Conservation (phyloP, 208 protist species). For the Leptomonas seymouri region DNA sequence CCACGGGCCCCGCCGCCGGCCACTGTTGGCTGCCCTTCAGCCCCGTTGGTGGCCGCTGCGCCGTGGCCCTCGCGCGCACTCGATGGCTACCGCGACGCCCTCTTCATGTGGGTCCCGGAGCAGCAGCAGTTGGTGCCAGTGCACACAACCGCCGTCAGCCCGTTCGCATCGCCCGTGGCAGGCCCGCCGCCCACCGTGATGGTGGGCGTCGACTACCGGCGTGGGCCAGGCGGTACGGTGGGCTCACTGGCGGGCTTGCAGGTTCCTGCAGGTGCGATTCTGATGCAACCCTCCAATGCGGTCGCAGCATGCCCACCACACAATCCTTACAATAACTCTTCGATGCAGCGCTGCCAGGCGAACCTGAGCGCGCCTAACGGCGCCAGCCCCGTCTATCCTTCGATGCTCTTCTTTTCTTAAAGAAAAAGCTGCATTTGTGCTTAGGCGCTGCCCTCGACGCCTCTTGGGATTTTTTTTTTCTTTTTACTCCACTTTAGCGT, state of each 20-base stretch:
- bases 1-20: not conserved
- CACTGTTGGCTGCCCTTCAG: not conserved
- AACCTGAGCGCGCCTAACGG: not conserved
- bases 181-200: not conserved
- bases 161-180: not conserved
- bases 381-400: conserved; percentile 4
- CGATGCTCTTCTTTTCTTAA: conserved; percentile 14
- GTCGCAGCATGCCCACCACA: not conserved
- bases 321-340: not conserved
- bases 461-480: too few relatives aligned
- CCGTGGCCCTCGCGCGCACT: conserved; percentile 20
- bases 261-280: conserved; percentile 20
- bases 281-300: conserved; percentile 23
- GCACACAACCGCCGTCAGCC: not conserved
- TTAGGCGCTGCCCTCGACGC: too few relatives aligned
- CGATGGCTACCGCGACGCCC: conserved; percentile 20
- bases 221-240: not conserved
- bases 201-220: conserved; percentile 13
- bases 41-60: conserved; percentile 14
- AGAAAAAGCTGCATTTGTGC: too few relatives aligned
- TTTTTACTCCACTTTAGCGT: too few relatives aligned
- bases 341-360: not conserved
- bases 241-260: conserved; percentile 1
- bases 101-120: conserved; percentile 24
- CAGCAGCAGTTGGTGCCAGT: conserved; percentile 21